These are phyloP conservation scores for Barnettozyma hawaiiensis DNA, from an alignment of 1,139 yeast species.

Conservation along the genomic window DNA sequence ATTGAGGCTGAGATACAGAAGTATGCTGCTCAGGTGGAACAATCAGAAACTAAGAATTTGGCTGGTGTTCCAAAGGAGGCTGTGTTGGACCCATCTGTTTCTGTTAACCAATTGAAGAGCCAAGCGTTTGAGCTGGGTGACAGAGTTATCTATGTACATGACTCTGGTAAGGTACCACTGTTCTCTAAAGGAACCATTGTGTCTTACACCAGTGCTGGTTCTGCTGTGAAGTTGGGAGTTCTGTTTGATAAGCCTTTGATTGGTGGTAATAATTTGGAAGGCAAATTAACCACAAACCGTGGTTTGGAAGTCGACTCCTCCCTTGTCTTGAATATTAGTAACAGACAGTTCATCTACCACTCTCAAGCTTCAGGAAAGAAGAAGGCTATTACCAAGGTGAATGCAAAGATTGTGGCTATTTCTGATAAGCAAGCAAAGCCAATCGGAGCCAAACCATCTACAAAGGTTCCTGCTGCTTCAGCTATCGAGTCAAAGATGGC, in stretches of 20 bases:
- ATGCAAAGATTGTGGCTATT: constrained; percentile 11
- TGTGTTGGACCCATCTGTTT: constrained; percentile 67
- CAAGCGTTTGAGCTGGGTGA: constrained; percentile 87
- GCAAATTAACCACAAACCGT: constrained; percentile 69
- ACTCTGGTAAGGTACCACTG: constrained; percentile 84
- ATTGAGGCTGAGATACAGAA: constrained; percentile 61
- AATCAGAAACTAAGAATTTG: constrained; percentile 49
- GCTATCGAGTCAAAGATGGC: constrained; percentile 10
- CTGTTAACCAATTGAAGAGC: constrained; percentile 63
- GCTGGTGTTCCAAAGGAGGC: constrained; percentile 86
- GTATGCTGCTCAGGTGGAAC: constrained; percentile 38
- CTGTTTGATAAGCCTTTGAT: constrained; percentile 79
- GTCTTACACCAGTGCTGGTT: constrained; percentile 63
- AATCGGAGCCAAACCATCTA: constrained; percentile 10
- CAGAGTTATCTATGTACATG: constrained; percentile 79
- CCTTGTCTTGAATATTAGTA: constrained; percentile 69
- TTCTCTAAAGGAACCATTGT: constrained; percentile 90
- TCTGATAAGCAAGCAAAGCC: constrained; percentile 12
- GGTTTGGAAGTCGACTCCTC: constrained; percentile 83
- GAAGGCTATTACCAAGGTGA: constrained; percentile 28
- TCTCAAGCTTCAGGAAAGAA: constrained; percentile 55
- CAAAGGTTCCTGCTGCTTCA: neutral
- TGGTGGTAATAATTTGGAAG: constrained; percentile 78
- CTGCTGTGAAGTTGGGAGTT: constrained; percentile 51
- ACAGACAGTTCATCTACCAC: constrained; percentile 71